Base-by-base conservation (phyloP, 805 yeast genomes). In the Hanseniaspora singularis region DNA sequence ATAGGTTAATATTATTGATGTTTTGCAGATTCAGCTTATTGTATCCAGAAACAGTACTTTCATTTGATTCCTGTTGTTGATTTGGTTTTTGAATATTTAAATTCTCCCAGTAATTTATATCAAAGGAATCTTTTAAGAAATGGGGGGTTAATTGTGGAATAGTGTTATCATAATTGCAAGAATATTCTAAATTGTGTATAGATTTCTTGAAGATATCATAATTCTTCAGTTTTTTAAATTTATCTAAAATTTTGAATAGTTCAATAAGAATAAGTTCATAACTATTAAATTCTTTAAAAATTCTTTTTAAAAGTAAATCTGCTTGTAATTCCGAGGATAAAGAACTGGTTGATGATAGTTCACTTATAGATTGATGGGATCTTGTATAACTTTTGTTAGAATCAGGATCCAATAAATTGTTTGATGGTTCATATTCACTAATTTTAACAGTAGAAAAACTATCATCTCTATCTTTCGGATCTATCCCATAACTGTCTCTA, bases 91-190 rank as follows among this genome's bases (percentile, higher is more conserved):
- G 27, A 10, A 24, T 7, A 6, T 24, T n/a, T 18, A 38, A 2
- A 6, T 28, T 37, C 3, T 28, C 23, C 47, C 34, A 36, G 14
- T 30, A 30, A 12, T 19, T 22, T 15, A 24, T 27, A 6, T 44
- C 48, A 58, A 77, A 81, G 46, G 73, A 75, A 24, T 77, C 76
- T 34, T 71, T 68, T 16, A 82, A 62, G 54, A 81, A 79, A 50
- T 92, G 67, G 8, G 92, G 87, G 52, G 77, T 74, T 2, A 78
- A 64, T 57, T 80, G 81, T 0, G 89, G 92, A 30, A 79, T 48
- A 5, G 15, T 24, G 4, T 51, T 14, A 62, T 31, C 16, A 37
- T 42, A 31, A n/a, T 16, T 11, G 3, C 36, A 34, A 28, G 7
- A 31, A 11, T 11, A 23, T 14, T 20, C 18, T 18, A 8, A 33